These are phyloP conservation scores for Clarkia xantiana DNA, from an alignment of 345 rosid genomes.

Conservation along the genomic window DNA sequence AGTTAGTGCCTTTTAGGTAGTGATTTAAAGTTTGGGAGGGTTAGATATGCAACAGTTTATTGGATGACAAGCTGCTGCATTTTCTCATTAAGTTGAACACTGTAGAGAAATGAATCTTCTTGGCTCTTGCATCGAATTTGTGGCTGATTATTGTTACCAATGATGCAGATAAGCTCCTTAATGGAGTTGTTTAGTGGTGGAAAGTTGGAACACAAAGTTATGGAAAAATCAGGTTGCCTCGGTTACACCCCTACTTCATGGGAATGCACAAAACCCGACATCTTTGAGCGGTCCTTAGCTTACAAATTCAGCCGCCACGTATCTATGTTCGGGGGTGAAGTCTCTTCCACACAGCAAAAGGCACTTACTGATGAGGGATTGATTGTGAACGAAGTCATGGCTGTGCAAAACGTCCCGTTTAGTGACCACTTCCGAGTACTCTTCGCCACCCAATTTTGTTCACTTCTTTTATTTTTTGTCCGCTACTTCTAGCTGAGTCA, in stretches of 20 bases:
- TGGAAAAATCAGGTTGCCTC: constrained; percentile 76
- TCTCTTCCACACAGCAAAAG: constrained; percentile 50
- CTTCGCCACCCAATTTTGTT: background rate
- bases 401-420: constrained; percentile 55
- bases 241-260: constrained; percentile 40
- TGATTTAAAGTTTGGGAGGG: too few relatives aligned
- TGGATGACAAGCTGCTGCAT: too few relatives aligned
- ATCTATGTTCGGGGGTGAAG: constrained; percentile 79
- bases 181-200: constrained; percentile 69
- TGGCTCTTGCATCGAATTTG: background rate
- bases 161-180: constrained; percentile 34
- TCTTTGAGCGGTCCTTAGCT: constrained; percentile 36
- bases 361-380: constrained; percentile 39
- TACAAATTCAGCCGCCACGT: constrained; percentile 51
- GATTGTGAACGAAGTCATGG: constrained; percentile 52
- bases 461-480: background rate
- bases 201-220: constrained; percentile 41
- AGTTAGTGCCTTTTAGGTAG: too few relatives aligned
- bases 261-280: constrained; percentile 36
- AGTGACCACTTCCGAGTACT: constrained; percentile 46
- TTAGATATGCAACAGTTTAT: too few relatives aligned
- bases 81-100: too few relatives aligned
- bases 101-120: too few relatives aligned
- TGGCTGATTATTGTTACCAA: background rate
- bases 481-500: background rate